Evolutionary conservation across 305 asterid genomes (phyloP).

Genomic region (Rubia tinctorum): DNA sequence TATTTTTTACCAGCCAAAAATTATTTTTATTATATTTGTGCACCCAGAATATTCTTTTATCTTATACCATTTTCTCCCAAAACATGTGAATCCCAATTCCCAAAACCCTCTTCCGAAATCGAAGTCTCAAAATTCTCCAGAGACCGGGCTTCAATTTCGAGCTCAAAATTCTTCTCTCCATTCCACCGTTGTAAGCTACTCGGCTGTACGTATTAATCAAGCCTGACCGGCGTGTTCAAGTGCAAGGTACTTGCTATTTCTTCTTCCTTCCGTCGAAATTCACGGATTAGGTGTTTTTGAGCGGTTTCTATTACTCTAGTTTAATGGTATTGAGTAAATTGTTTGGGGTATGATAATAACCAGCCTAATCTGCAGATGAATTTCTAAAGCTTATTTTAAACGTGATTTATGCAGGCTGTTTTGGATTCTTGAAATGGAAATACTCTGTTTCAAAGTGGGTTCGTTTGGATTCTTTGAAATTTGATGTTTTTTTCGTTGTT

Average conservation of each 20-base stretch:
- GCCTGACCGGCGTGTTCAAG: conserved; percentile 58
- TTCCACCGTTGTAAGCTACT: no score
- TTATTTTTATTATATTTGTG: no score
- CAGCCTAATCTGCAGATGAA: background rate
- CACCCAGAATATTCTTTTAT: no score
- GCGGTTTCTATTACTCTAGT: background rate
- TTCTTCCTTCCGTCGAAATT: background rate
- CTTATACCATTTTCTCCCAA: no score
- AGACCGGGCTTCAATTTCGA: no score
- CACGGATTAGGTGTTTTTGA: background rate
- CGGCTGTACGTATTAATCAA: no score
- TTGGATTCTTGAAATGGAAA: background rate
- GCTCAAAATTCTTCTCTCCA: no score
- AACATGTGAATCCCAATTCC: no score
- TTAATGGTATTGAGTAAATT: background rate
- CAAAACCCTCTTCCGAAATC: no score
- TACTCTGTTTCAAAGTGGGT: background rate
- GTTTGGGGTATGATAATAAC: background rate
- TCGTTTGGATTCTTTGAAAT: background rate
- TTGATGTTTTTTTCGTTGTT: background rate
- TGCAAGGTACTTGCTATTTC: conserved; percentile 55
- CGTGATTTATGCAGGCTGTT: conserved; percentile 52
- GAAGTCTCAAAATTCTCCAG: no score
- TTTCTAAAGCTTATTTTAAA: background rate
- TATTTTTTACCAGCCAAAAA: no score